A percentile compares a stretch with the other conserved stretches of the same genome.
Conservation (phyloP, 495 filamentous ascomycete species). For the Podospora australis region DNA sequence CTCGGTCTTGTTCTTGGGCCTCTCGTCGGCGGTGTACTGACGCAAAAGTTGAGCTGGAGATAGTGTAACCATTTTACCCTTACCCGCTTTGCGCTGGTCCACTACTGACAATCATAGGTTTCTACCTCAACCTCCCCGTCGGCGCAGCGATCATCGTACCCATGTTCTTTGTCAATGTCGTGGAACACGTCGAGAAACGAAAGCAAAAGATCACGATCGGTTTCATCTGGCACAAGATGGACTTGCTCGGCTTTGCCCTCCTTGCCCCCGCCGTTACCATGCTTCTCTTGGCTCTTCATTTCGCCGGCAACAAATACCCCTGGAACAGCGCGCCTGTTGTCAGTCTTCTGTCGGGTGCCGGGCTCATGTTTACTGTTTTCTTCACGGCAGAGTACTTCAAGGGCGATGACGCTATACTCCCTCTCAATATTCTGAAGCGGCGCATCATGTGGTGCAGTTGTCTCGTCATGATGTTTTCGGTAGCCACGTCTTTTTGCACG, state of each 20-base stretch:
- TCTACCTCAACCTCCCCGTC: constrained; percentile 67
- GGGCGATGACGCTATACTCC: constrained; percentile 60
- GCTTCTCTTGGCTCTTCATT: not conserved
- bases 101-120: no score
- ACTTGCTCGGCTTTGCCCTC: not conserved
- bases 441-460: constrained; percentile 49
- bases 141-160: constrained; percentile 55
- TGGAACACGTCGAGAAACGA: constrained; percentile 33
- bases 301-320: not conserved
- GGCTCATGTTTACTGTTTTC: constrained; percentile 37
- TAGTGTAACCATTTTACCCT: no score
- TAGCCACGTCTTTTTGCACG: constrained; percentile 10
- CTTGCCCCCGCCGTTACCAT: not conserved
- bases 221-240: not conserved
- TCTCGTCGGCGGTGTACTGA: constrained; percentile 49
- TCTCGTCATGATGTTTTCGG: constrained; percentile 23
- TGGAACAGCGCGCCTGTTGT: not conserved
- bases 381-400: constrained; percentile 45
- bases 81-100: no score
- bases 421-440: constrained; percentile 58
- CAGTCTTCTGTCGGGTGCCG: constrained; percentile 18
- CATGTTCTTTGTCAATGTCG: constrained; percentile 48
- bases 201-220: constrained; percentile 37
- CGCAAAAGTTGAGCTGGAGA: constrained; percentile 56
- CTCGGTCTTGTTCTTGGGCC: constrained; percentile 64